Base-by-base conservation (phyloP, 2,329 filamentous ascomycete genomes). In the Berkeleyomyces basicola region DNA sequence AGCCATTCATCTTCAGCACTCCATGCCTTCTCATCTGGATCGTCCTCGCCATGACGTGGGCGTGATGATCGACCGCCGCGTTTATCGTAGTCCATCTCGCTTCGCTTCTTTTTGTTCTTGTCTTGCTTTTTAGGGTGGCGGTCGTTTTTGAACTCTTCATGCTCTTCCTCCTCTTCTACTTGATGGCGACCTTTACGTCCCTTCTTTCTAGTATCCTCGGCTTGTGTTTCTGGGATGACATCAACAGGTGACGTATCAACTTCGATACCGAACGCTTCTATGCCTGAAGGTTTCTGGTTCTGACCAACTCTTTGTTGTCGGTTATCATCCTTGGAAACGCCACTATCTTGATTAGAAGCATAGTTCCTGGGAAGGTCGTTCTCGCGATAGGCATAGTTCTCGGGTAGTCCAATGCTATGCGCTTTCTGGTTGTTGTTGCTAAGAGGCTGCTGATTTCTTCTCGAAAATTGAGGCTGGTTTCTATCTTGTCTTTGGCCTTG, bases 21-120 rank as follows among this genome's bases (percentile, higher is more conserved):
- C 63, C 63, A 65, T 10, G 58, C 61, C 23, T 47, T 47, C 11
- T 43, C 61, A 37, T 63, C 60, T 40, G 58, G 57, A 31, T 64
- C 51, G 4, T 46, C 51, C 23, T 63, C 63, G 11, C 63, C 49
- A 31, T 63, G 37, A n/a, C 36, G 43, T 16, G 39, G 43, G 14
- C 60, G 61, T 42, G 58, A 37, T n/a, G 42, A 36, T 3, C 62
- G 57, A 10, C 53, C 33, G 7, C 53, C 39, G n/a, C 40, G 47
- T 11, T 39, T 55, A 9, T 58, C 62, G 4, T 39, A 49, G 36
- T 58, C 62, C 11, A 58, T 40, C 10, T 61, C 59, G 42, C 42
- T 55, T 14, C 58, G 53, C n/a, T 61, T 58, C 37, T 63, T 65
- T 16, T 57, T 51, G 33, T 58, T 62, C 43, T 63, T 61, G 33